Percentiles rank a stretch among this genome's conserved stretches.
These are phyloP conservation scores for Naganishia onofrii DNA, from an alignment of 768 basidiomycete genomes.

Conservation along the genomic window DNA sequence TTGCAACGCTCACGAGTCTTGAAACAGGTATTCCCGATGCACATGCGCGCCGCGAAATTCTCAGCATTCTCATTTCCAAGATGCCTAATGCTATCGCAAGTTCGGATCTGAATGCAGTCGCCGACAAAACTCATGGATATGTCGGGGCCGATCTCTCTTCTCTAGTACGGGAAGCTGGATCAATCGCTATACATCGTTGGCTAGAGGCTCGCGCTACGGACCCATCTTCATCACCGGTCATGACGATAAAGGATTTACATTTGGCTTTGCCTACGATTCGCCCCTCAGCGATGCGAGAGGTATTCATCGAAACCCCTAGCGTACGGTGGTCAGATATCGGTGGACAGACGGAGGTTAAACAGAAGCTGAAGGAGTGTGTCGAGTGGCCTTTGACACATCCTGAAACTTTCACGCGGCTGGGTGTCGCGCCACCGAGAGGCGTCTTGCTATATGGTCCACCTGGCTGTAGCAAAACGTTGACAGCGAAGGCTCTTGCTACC, in stretches of 20 bases:
- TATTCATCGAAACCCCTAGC: slow-evolving; percentile 80
- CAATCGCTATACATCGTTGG: slow-evolving; percentile 83
- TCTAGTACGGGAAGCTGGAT: slow-evolving; percentile 88
- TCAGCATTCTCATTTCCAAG: slow-evolving; percentile 75
- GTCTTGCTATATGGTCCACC: slow-evolving; percentile 91
- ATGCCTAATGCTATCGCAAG: slow-evolving; percentile 71
- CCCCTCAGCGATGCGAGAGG: slow-evolving; percentile 89
- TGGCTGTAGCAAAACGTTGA: slow-evolving; percentile 93
- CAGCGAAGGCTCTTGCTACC: slow-evolving; percentile 85
- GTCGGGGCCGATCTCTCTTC: slow-evolving; percentile 94
- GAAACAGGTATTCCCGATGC: slow-evolving; percentile 78
- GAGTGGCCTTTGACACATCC: slow-evolving; percentile 93
- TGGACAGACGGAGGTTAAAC: slow-evolving; percentile 75
- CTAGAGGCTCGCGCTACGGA: slow-evolving; percentile 50
- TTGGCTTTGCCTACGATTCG: slow-evolving; percentile 73
- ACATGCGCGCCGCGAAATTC: slow-evolving; percentile 76
- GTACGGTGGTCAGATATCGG: slow-evolving; percentile 85
- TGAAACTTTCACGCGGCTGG: slow-evolving; percentile 79
- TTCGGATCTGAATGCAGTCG: slow-evolving; percentile 64
- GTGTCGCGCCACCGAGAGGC: slow-evolving; percentile 82
- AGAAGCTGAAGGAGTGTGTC: slow-evolving; percentile 81
- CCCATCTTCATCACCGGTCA: slow-evolving; percentile 32
- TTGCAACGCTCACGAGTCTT: not conserved
- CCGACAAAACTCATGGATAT: slow-evolving; percentile 81
- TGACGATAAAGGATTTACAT: slow-evolving; percentile 65